Base-by-base conservation (phyloP, 495 filamentous ascomycete genomes). In the Penicillium argentinense region DNA sequence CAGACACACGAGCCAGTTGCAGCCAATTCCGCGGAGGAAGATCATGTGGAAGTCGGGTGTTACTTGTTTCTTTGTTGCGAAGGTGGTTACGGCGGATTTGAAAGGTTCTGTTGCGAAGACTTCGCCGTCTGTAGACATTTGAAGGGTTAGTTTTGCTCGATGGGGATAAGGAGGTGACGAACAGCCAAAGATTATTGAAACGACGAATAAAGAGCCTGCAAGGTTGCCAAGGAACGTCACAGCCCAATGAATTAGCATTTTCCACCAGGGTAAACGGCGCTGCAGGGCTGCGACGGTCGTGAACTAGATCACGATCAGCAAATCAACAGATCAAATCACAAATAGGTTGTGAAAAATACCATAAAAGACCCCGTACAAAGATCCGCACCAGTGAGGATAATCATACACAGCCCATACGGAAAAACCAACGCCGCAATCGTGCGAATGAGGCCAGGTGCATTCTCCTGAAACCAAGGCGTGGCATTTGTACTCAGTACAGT, bases 1-100 rank as follows among this genome's bases (percentile, higher is more conserved):
- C 22, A 85, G 63, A 62, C 79, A 82, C 13, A 84, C 79, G 0
- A 85, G 76, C 80, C 82, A 85, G 59, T 85, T 85, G 34, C 79
- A 79, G 14, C 78, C 80, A 43, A 84, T 83, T 13, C 66, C 81
- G 39, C 78, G 73, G 4, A 85, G 63, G 53, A 84, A 81, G 34
- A 86, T 77, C 47, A 75, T 73, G 54, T 80, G 78, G 63, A 77
- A 86, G 9, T 69, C 54, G 0, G 80, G 78, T 0, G 60, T 73
- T n/a, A 83, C 63, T 56, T 74, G 76, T 57, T 84, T 84, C 18
- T 68, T 63, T 4, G 71, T 76, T 1, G 79, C 80, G 47, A 76
- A 77, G 22, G 64, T 57, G 43, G 79, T 74, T 3, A 74, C 74
- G 49, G 75, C 62, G 5, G 56, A 66, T 22, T 67, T 67, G 64